Conservation (phyloP, 2,329 filamentous ascomycete genomes). For the Juglanconis oblonga region DNA sequence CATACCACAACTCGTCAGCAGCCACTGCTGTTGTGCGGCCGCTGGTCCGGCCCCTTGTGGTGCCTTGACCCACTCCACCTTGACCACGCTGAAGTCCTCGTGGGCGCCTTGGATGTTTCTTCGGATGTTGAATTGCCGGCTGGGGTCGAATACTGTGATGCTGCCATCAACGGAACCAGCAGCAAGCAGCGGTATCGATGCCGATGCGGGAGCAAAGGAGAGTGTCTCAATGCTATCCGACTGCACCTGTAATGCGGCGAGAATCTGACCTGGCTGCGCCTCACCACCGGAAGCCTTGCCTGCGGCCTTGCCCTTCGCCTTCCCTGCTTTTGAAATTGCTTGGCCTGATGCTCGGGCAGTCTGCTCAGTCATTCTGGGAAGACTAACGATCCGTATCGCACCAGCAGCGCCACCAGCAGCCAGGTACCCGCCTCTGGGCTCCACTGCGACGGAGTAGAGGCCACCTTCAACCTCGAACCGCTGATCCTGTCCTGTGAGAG, state of each 20-base stretch:
- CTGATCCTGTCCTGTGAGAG: constrained; percentile 77
- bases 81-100: constrained; percentile 85
- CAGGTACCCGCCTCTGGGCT: constrained; percentile 74
- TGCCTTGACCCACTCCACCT: constrained; percentile 77
- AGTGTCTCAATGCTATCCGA: constrained; percentile 74
- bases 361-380: constrained; percentile 59
- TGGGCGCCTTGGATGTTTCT: constrained; percentile 79
- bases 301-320: constrained; percentile 24
- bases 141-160: constrained; percentile 84
- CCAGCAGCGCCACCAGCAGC: constrained; percentile 88
- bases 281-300: constrained; percentile 25
- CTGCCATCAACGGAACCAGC: constrained; percentile 70
- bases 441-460: constrained; percentile 81
- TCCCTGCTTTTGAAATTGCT: constrained; percentile 18
- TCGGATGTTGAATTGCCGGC: constrained; percentile 82
- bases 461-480: constrained; percentile 90
- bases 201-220: constrained; percentile 54
- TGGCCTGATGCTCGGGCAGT: constrained; percentile 15
- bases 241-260: constrained; percentile 81
- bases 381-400: constrained; percentile 77
- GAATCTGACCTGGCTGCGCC: constrained; percentile 55
- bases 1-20: constrained; percentile 85
- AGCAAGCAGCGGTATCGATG: constrained; percentile 50
- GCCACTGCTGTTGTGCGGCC: constrained; percentile 49
- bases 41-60: constrained; percentile 2